Evolutionary conservation across 257 asterid genomes (phyloP), one percentile per base, ranked within the genome.

Genomic region (Cynanchum wilfordii): DNA sequence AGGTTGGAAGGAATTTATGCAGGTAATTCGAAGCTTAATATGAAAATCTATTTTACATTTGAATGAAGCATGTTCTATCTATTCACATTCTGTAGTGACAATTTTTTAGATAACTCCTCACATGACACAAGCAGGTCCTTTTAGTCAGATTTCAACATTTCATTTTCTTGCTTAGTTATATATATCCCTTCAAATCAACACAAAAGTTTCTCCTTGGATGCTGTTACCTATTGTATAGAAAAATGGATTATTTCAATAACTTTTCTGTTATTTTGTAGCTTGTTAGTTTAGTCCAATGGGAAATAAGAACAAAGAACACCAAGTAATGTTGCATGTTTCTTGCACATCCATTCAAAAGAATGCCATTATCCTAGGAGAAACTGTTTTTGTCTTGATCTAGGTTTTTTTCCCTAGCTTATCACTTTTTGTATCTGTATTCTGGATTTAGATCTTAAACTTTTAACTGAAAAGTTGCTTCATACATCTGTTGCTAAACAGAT

Each of bases 1-100:
- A 79, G 98, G 99, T 68, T 94, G 99, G 99, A 94, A 94, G 87
- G 99, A 94, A 77, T 94, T 94, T 87, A 86, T 91, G 81, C 97
- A 91, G 97, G 99, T 94, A 82, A 66, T 69, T 64, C 65, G 51
- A 63, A 70, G 54, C 36, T 25, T 49, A 25, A 72, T 64, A 15
- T 20, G 27, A 16, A 25, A 25, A 42, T 42, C 50, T 49, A 16
- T 27, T 65, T 52, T 52, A 50, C 63, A 76, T 49, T 70, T 42
- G 52, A 33, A 29, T 44, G 29, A 55, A 27, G 33, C 51, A 13
- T 59, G 11, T 27, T 17, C 22, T 1, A 12, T 19, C 15, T 45
- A 25, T 25, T 42, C 17, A 59, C 36, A 7, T 57, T 24, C 64
- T 5, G 45, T 27, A 36, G 8, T n/a, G 40, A 22, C 66, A 49